Percentiles rank a stretch among this genome's conserved stretches.
Evolutionary conservation across 345 rosid genomes (phyloP).

Genomic region (Salix viminalis): DNA sequence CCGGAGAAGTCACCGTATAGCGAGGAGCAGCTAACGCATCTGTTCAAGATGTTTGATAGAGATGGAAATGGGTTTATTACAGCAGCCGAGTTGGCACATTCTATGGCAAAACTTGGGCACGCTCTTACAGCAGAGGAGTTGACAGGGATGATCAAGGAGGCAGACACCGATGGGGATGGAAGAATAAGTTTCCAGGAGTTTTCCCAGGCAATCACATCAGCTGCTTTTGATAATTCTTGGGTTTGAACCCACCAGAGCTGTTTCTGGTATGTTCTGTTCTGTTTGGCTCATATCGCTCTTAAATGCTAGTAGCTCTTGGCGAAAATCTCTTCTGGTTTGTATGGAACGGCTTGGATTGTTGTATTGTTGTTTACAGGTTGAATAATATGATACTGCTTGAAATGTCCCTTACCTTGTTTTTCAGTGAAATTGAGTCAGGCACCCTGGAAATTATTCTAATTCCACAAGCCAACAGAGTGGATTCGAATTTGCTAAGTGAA

Average conservation of each 20-base stretch:
- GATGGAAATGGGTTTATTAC: conserved; percentile 47
- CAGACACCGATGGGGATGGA: conserved; percentile 90
- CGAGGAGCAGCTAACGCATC: conserved; percentile 41
- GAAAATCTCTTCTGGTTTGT: not conserved
- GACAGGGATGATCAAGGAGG: conserved; percentile 93
- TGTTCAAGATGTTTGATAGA: conserved; percentile 41
- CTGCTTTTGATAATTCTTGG: conserved; percentile 87
- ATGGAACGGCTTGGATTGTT: not conserved
- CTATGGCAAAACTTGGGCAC: conserved; percentile 47
- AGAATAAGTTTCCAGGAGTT: conserved; percentile 77
- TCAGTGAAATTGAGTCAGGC: not conserved
- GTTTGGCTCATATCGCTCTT: not conserved
- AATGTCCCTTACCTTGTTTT: not conserved
- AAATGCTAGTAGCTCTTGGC: not conserved
- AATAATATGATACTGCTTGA: not conserved
- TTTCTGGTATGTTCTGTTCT: conserved; percentile 1
- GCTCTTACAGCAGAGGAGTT: conserved; percentile 59
- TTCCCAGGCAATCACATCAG: conserved; percentile 70
- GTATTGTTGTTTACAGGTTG: not conserved
- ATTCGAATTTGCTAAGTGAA: not conserved
- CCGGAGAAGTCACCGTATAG: conserved; percentile 65
- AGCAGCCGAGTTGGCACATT: conserved; percentile 43
- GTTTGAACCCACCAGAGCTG: conserved; percentile 22
- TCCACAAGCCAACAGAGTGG: not conserved
- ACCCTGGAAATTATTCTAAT: not conserved